phyloP scores from a whole-genome alignment of 2,329 filamentous ascomycete species.

The Diaporthe batatas region DNA sequence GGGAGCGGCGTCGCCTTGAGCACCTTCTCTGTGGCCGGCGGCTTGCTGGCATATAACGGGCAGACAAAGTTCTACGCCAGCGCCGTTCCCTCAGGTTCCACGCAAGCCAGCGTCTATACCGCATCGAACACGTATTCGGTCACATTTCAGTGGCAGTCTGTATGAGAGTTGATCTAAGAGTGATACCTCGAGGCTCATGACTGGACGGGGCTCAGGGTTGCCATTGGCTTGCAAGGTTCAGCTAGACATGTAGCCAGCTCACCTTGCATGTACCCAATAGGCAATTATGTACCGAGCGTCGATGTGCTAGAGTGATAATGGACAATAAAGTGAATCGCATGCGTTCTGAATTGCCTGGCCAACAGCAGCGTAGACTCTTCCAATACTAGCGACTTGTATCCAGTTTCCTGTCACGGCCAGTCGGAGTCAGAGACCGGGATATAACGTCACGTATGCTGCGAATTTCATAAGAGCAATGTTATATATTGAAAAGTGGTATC shows the following conservation, averaged over 20 bases:
- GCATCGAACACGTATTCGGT: conserved; percentile 30
- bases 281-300: background rate
- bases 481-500: no score
- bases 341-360: no score
- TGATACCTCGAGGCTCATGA: background rate
- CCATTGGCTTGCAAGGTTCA: background rate
- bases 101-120: conserved; percentile 21
- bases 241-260: background rate
- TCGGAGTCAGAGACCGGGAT: no score
- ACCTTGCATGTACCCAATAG: background rate
- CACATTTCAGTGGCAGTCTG: conserved; percentile 36
- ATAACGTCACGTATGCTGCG: no score
- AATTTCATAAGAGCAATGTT: no score
- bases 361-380: no score
- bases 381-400: no score
- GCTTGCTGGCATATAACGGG: conserved; percentile 38
- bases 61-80: conserved; percentile 37
- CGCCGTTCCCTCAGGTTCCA: conserved; percentile 8
- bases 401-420: no score
- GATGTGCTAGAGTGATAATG: background rate
- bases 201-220: background rate
- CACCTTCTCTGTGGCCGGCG: conserved; percentile 33
- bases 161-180: background rate
- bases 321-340: no score
- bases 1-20: conserved; percentile 55